Evolutionary conservation across 306 rosid genomes (phyloP), one percentile per base, ranked within the genome.

Genomic region (Ochetophila trinervis): DNA sequence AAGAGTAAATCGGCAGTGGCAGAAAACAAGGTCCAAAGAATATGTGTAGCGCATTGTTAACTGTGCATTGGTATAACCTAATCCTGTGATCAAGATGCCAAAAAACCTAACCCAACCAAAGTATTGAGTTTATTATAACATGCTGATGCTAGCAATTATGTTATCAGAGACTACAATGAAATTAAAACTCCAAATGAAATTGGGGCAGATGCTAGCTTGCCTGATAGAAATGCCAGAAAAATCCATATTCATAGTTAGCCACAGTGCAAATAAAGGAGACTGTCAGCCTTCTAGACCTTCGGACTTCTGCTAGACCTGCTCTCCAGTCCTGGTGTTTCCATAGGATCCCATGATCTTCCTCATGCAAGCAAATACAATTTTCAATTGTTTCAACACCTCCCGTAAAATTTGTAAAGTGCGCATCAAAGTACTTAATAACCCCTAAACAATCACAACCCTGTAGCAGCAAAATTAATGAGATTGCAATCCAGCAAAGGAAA

Each of bases 311-410:
- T 62, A 86, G 70, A 60, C 96, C 86, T 53, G 91, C 75, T 80
- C 91, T 86, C 96, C 96, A 88, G 78, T 88, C 96, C 78, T 88
- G 96, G 78, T 88, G 96, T 72, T 88, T 88, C 96, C 96, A 88
- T 58, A 88, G 57, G 22, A 86, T 86, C 54, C 96, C 96, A 65
- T 86, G 92, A 67, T 88, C 92, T 76, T 88, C 96, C 77, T 88
- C 96, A 34, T 88, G 96, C 76, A 88, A 57, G 71, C 96, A 88
- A 63, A 86, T 90, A 84, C 92, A 88, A 51, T 88, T 88, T 83
- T 88, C 96, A 6, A 60, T 84, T 57, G 91, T 88, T 84, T 88
- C 92, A 60, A 88, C 90, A 16, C 96, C 85, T 35, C 92, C 96
- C 40, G 76, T 82, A 71, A 86, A 88, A 71, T 86, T 88, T 57